phyloP scores from a whole-genome alignment of 2,329 filamentous ascomycete species.

The Fonsecaea multimorphosa region DNA sequence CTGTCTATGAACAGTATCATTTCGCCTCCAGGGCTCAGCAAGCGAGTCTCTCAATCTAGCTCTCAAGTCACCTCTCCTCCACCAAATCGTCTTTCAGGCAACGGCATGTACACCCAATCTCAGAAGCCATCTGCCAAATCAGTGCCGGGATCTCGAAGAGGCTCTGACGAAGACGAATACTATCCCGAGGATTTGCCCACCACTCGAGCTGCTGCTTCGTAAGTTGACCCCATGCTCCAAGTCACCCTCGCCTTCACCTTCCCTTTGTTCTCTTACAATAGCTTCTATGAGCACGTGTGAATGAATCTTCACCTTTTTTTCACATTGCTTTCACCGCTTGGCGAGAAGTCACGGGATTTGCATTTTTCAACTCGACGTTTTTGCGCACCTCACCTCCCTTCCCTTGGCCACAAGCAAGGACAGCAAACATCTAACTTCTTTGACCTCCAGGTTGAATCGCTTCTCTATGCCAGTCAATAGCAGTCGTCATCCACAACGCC shows the following conservation, averaged over 20 bases:
- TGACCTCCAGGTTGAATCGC: constrained; percentile 71
- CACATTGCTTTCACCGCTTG: constrained; percentile 18
- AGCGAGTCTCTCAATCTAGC: constrained; percentile 75
- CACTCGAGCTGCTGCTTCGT: constrained; percentile 78
- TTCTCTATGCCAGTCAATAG: constrained; percentile 90
- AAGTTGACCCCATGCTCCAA: constrained; percentile 56
- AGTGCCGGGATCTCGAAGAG: constrained; percentile 82
- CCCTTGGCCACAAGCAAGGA: constrained; percentile 8
- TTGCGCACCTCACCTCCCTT: constrained; percentile 5
- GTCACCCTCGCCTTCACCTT: constrained; percentile 10
- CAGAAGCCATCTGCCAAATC: constrained; percentile 79
- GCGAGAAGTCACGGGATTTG: background rate
- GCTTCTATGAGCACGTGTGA: background rate
- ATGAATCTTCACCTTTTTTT: background rate
- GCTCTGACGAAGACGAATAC: constrained; percentile 88
- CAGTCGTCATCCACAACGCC: constrained; percentile 38
- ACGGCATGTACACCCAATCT: constrained; percentile 37
- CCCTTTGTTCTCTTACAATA: background rate
- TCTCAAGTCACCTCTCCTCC: constrained; percentile 82
- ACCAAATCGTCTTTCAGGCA: constrained; percentile 64
- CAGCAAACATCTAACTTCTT: constrained; percentile 31
- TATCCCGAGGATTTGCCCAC: constrained; percentile 65
- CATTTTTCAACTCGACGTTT: constrained; percentile 16
- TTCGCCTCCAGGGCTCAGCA: constrained; percentile 77
- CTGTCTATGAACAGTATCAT: constrained; percentile 89